Percentiles rank a stretch among this genome's conserved stretches.
Conservation (phyloP, 2,329 filamentous ascomycete species). For the Cordyceps militaris region DNA sequence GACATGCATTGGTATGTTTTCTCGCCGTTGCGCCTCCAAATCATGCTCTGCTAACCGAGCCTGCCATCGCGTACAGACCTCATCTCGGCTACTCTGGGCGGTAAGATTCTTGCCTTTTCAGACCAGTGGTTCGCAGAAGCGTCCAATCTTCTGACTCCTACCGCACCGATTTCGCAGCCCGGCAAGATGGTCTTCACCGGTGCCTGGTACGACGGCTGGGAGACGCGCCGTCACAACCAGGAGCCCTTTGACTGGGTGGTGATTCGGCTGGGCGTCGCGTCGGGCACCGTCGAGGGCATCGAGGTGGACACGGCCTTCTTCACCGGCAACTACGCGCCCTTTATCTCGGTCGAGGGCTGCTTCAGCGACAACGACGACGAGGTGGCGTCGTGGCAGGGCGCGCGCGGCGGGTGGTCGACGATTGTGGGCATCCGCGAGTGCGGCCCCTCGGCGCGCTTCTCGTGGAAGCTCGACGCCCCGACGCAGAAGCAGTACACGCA, state of each 20-base stretch:
- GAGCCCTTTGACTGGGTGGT: conserved; percentile 61
- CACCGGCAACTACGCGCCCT: conserved; percentile 74
- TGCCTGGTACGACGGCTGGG: conserved; percentile 67
- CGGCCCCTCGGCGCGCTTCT: conserved; percentile 66
- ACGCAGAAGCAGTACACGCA: conserved; percentile 68
- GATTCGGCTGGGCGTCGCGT: conserved; percentile 60
- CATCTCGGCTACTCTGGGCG: conserved; percentile 50
- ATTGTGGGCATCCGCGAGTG: conserved; percentile 65
- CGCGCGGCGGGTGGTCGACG: conserved; percentile 60
- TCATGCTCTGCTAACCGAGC: background rate
- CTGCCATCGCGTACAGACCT: conserved; percentile 41
- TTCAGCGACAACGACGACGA: conserved; percentile 59
- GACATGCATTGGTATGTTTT: conserved; percentile 49
- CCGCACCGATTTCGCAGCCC: conserved; percentile 52
- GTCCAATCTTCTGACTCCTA: conserved; percentile 56
- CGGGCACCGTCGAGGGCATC: conserved; percentile 64
- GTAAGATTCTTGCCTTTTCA: conserved; percentile 57
- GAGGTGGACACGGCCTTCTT: conserved; percentile 80
- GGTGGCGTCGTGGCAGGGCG: conserved; percentile 54
- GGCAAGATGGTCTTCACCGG: conserved; percentile 64
- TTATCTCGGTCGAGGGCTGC: conserved; percentile 69
- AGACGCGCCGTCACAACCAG: conserved; percentile 59
- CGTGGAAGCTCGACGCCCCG: conserved; percentile 56
- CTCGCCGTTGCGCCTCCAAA: background rate
- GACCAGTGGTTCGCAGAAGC: conserved; percentile 65